Conservation (phyloP, 1,284 basidiomycete genomes). For the Hemileia vastatrix region DNA sequence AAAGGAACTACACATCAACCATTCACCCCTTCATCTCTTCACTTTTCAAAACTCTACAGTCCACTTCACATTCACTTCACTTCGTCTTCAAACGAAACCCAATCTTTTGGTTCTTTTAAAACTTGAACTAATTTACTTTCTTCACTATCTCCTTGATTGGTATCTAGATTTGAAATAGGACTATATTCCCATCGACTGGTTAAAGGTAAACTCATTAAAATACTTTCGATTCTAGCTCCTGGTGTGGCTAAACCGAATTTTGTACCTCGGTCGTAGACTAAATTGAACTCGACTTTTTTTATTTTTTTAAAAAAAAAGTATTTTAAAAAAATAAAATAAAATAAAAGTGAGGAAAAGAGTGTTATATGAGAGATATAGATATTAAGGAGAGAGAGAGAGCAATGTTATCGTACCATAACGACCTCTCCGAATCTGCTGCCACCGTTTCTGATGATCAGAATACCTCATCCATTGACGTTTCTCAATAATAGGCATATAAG, state of each 20-base stretch:
- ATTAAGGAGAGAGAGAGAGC: neutral
- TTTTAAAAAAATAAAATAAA: neutral
- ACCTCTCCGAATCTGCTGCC: constrained; percentile 74
- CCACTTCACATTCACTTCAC: too few species aligned
- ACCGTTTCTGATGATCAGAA: constrained; percentile 60
- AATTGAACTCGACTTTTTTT: constrained; percentile 87
- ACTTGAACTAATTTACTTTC: constrained; percentile 57
- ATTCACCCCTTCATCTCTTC: too few species aligned
- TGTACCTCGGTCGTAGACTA: constrained; percentile 64
- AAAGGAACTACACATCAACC: too few species aligned
- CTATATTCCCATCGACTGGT: constrained; percentile 83
- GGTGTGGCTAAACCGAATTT: constrained; percentile 80
- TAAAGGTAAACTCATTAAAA: constrained; percentile 59
- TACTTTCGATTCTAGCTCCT: constrained; percentile 82
- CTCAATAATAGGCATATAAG: constrained; percentile 72
- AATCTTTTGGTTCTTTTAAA: constrained; percentile 61
- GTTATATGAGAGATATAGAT: neutral
- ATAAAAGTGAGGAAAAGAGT: neutral
- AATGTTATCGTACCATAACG: constrained; percentile 21
- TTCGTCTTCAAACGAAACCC: too few species aligned
- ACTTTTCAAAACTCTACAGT: too few species aligned
- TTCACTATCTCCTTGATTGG: constrained; percentile 60
- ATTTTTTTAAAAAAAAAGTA: constrained; percentile 47
- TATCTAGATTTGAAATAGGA: constrained; percentile 62
- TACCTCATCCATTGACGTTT: constrained; percentile 53